phyloP scores from a whole-genome alignment of 2,329 filamentous ascomycete genomes.

The Pseudogymnoascus sp. region DNA sequence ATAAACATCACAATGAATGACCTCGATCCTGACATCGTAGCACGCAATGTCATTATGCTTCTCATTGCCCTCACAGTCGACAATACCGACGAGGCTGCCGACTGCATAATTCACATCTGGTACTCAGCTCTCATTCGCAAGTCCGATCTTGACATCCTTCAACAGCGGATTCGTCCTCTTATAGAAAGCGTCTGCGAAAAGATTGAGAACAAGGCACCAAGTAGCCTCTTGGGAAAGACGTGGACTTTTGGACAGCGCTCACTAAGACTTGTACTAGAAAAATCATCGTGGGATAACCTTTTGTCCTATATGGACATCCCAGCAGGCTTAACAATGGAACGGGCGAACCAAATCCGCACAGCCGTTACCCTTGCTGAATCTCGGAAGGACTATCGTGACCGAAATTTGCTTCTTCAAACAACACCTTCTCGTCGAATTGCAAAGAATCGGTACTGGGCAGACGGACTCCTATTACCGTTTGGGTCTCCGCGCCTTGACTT shows the following conservation, averaged over 20 bases:
- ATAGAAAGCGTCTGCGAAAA: constrained; percentile 31
- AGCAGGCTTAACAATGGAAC: constrained; percentile 18
- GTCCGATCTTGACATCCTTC: constrained; percentile 1
- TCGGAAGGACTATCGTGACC: constrained; percentile 30
- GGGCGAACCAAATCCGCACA: constrained; percentile 23
- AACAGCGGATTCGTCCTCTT: constrained; percentile 13
- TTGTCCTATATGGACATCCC: constrained; percentile 24
- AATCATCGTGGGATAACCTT: constrained; percentile 28
- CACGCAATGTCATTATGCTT: constrained; percentile 35
- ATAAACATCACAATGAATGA: constrained; percentile 35
- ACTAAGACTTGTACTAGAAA: constrained; percentile 25
- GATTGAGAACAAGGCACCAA: constrained; percentile 23
- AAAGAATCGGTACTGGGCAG: constrained; percentile 27
- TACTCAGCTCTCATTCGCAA: constrained; percentile 32
- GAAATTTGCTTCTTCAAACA: constrained; percentile 21
- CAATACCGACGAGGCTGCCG: neutral
- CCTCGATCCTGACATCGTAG: constrained; percentile 31
- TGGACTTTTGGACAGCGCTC: constrained; percentile 12
- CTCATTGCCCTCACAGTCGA: constrained; percentile 26
- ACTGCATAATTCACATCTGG: constrained; percentile 34
- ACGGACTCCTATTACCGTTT: constrained; percentile 37
- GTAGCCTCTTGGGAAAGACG: constrained; percentile 4
- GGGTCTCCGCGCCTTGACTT: constrained; percentile 28
- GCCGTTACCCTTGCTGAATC: constrained; percentile 24
- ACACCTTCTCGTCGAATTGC: constrained; percentile 25